Base-by-base conservation (phyloP, 2,329 filamentous ascomycete genomes). In the Talaromyces sp. region DNA sequence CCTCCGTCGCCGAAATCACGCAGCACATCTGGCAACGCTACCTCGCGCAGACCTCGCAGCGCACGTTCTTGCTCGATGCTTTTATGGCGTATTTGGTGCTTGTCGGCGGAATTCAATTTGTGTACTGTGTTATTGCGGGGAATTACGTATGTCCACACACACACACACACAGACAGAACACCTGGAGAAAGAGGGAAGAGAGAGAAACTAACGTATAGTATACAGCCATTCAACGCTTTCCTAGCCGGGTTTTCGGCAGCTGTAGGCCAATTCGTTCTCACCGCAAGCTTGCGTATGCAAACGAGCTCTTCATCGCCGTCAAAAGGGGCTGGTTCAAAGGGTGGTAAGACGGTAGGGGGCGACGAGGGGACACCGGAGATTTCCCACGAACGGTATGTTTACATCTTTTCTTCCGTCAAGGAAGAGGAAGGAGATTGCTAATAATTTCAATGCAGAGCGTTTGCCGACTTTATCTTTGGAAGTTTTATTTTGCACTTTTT, bases 401-500 rank as follows among this genome's bases (percentile, higher is more conserved):
- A 9, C 8, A 4, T 8, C 3, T 7, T 5, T 5, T 9, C 5
- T 44, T 18, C 23, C 23, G 23, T 18, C 9, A 10, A 18, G 8
- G 10, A 23, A 27, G 8, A 23, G 8, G 5, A 23, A 23, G n/a
- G 18, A 9, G 18, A n/a, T 31, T 56, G 30, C 56, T 56, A 7
- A 33, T 30, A 42, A 40, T 57, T 16, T 28, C 23, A 23, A 23
- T 60, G 61, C 68, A 96, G 92, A 76, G 94, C 95, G 44, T 99
- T 99, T 77, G 93, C 95, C 73, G 95, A 99, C 80, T 99, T 90
- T 74, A 84, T 99, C 64, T 91, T 97, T 69, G 95, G 94, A 75
- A 97, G 93, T 77, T 77, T 99, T 76, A 91, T 98, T 75, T 81
- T 98, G 76, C 95, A 99, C 82, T 96, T 98, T 81, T 99, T 99